These are phyloP conservation scores for Quercus mongolica DNA, from an alignment of 306 rosid genomes.

Conservation along the genomic window DNA sequence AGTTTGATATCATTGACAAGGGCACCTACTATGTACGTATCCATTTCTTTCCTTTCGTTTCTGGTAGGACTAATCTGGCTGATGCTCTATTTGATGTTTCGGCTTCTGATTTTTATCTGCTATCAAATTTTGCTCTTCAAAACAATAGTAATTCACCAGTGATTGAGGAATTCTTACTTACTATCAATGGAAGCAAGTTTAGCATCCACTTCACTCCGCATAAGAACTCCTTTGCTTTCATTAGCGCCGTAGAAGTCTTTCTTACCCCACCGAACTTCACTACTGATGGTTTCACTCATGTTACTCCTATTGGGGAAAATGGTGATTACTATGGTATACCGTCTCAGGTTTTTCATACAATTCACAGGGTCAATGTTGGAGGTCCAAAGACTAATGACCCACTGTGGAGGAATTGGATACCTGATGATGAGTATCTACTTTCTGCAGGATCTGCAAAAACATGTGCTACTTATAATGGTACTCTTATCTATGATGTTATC, in stretches of 20 bases:
- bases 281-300: fast-evolving
- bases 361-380: conserved; percentile 41
- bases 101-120: conserved; percentile 4
- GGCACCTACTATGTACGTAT: conserved; percentile 41
- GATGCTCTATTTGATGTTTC: conserved; percentile 41
- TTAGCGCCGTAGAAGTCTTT: conserved; percentile 47
- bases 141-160: not conserved
- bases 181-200: not conserved
- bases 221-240: conserved; percentile 24
- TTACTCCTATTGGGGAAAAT: not conserved
- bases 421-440: conserved; percentile 27
- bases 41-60: conserved; percentile 43
- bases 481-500: fast-evolving
- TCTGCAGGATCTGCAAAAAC: not conserved
- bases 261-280: conserved; percentile 11
- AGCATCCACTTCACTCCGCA: conserved; percentile 27
- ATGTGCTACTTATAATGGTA: not conserved
- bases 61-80: conserved; percentile 8
- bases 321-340: not conserved
- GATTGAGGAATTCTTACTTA: conserved; percentile 27
- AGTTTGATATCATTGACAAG: not conserved
- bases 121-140: not conserved
- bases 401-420: conserved; percentile 30
- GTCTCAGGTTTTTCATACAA: conserved; percentile 6
- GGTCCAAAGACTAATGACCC: conserved; percentile 1